Base-by-base conservation (phyloP, 2,329 filamentous ascomycete species). In the Botryosphaeria dothidea region DNA sequence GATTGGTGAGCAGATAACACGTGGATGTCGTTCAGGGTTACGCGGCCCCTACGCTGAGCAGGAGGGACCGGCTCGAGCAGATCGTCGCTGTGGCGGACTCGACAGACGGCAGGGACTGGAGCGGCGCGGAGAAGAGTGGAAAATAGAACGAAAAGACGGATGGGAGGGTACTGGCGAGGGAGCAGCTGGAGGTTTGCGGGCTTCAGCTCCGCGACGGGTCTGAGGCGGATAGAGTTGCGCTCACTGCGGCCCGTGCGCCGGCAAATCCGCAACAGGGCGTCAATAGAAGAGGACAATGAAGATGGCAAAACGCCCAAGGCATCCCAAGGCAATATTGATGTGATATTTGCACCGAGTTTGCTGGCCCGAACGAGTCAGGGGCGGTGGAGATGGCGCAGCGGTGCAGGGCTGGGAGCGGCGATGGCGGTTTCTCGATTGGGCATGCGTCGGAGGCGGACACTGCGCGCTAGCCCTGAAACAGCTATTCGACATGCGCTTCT, bases 141-240 rank as follows among this genome's bases (percentile, higher is more conserved):
- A 29, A 17, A 21, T 11, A 21, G 19, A 54, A 25, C 13, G 52
- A 41, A 15, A 34, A 15, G 54, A 19, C 25, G 38, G 54, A 11
- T 19, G 6, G 36, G 11, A 23, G n/a, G 5, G 31, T n/a, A 15
- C 21, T 8, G 36, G 36, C 36, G 54, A 43, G 34, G 56, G 41
- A 25, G 15, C 29, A 45, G 56, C n/a, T 52, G 49, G 17, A 45
- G 38, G 52, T n/a, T 27, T n/a, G 19, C 15, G 34, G 34, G 29
- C 27, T 34, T 52, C 49, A 36, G 49, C 49, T 52, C 36, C 41
- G 56, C 56, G 41, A 60, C 56, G 41, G 38, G 17, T 23, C 41
- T 60, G 41, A 36, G 56, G 41, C 56, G 56, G 27, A 46, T 60
- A 34, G 27, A 34, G 56, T 46, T 60, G 56, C 41, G 56, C 38